Percentiles rank a stretch among this genome's conserved stretches.
These are phyloP conservation scores for Sparassis latifolia DNA, from an alignment of 1,284 basidiomycete species.

Conservation along the genomic window DNA sequence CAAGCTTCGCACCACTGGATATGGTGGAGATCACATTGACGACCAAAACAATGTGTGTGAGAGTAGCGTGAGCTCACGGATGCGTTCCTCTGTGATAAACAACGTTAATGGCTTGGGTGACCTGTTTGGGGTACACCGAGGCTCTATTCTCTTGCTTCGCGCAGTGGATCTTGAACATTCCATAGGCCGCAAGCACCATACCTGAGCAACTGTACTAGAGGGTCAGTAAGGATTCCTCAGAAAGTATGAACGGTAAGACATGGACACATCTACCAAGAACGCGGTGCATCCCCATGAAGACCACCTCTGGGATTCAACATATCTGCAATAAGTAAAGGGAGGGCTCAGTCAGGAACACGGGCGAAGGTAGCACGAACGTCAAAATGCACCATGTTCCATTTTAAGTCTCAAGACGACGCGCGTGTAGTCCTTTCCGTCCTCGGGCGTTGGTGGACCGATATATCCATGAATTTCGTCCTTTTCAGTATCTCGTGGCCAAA, in stretches of 20 bases:
- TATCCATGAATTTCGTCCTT: constrained; percentile 10
- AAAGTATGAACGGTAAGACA: background rate
- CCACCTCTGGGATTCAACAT: constrained; percentile 10
- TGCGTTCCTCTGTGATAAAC: constrained; percentile 3
- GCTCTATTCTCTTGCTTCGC: background rate
- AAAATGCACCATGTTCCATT: constrained; percentile 9
- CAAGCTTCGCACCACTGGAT: constrained; percentile 37
- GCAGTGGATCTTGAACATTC: background rate
- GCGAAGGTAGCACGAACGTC: background rate
- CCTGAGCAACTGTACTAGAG: constrained; percentile 2
- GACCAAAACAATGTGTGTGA: background rate
- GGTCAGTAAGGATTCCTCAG: background rate
- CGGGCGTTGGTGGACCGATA: constrained; percentile 7
- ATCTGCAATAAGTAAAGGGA: constrained; percentile 1
- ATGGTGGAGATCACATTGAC: background rate
- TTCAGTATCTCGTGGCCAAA: constrained; percentile 7
- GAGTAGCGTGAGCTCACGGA: constrained; percentile 10
- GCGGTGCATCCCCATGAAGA: constrained; percentile 12
- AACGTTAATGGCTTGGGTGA: constrained; percentile 6
- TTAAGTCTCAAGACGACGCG: constrained; percentile 13
- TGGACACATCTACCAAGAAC: constrained; percentile 10
- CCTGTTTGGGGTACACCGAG: background rate
- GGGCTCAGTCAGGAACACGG: background rate
- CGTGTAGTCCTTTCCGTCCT: constrained; percentile 13
- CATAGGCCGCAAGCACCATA: constrained; percentile 1